Evolutionary conservation across 805 yeast genomes (phyloP), one percentile per base, ranked within the genome.

Genomic region (Kuraishia molischiana): DNA sequence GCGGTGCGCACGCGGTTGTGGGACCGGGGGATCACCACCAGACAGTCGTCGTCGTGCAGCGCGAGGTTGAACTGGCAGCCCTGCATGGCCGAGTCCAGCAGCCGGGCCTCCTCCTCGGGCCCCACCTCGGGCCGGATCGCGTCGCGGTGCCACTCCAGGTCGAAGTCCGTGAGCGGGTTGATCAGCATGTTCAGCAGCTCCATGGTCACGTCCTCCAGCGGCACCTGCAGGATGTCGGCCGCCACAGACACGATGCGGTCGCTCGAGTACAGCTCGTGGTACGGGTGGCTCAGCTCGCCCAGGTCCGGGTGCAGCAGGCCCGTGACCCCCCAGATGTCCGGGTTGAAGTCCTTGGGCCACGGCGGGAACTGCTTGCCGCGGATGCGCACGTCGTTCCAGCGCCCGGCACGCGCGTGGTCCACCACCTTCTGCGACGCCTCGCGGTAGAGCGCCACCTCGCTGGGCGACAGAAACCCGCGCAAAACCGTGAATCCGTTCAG

Each of bases 351-450:
- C 38, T 54, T 56, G 14, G 74, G 74, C 77, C 77, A 70, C n/a
- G 77, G 77, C 5, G 77, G 77, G 45, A 70, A 70, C 46, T 70
- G 77, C 43, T 70, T 70, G 5, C 74, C 75, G 34, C 66, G 51
- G 3, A 74, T 67, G 43, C 77, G 58, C 13, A 69, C 72, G 35
- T 62, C 56, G 13, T 65, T 56, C 76, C 75, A 70, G 15, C 64
- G 53, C 3, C 77, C 77, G 3, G 51, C 59, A 32, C 77, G 52
- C 14, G 74, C 73, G 22, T 54, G 44, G 29, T 61, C 53, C 14
- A 68, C 63, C 24, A 67, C 52, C 11, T 46, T 41, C 32, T 62
- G 56, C 3, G 74, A 54, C 0, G 69, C 66, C n/a, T 41, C 42
- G 32, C 44, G 43, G 49, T 65, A 67, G 24, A 42, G 41, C 24